Conservation (phyloP, 2,329 filamentous ascomycete genomes). For the Periglandula ipomoeae region DNA sequence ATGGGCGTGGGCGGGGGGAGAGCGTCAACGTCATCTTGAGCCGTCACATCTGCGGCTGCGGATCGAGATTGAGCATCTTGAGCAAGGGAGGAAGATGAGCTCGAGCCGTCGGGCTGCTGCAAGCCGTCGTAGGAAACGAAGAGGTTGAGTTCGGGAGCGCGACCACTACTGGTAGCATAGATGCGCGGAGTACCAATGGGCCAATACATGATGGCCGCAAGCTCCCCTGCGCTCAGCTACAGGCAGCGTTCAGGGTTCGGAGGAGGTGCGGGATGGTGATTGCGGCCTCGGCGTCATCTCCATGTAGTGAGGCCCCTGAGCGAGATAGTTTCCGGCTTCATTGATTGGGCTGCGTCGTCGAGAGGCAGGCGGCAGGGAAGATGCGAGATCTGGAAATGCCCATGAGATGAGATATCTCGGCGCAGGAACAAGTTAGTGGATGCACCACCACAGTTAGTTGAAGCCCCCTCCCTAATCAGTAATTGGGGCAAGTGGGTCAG, state of each 20-base stretch:
- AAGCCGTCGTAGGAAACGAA: slow-evolving; percentile 55
- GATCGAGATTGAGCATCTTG: slow-evolving; percentile 14
- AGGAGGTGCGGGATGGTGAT: slow-evolving; percentile 12
- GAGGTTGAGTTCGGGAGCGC: slow-evolving; percentile 38
- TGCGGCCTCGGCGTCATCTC: slow-evolving; percentile 18
- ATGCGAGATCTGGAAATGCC: too few species aligned
- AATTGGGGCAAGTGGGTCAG: slow-evolving; percentile 14
- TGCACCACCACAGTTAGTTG: too few species aligned
- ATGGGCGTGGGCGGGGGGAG: slow-evolving; percentile 35
- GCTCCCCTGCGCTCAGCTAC: slow-evolving; percentile 15
- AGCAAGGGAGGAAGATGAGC: slow-evolving; percentile 9
- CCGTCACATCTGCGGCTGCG: slow-evolving; percentile 16
- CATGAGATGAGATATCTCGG: neutral
- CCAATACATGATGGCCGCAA: slow-evolving; percentile 68
- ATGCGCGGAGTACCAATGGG: slow-evolving; percentile 76
- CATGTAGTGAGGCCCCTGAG: neutral
- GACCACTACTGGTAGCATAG: slow-evolving; percentile 67
- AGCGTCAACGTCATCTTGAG: slow-evolving; percentile 25
- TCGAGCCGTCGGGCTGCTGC: slow-evolving; percentile 21
- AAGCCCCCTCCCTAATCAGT: too few species aligned
- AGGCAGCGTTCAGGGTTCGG: slow-evolving; percentile 9
- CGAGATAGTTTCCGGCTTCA: neutral
- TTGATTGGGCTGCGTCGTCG: neutral
- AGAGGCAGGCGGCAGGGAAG: neutral
- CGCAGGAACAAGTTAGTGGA: neutral